These are phyloP conservation scores for Acacia pycnantha DNA, from an alignment of 331 rosid genomes.

Conservation along the genomic window DNA sequence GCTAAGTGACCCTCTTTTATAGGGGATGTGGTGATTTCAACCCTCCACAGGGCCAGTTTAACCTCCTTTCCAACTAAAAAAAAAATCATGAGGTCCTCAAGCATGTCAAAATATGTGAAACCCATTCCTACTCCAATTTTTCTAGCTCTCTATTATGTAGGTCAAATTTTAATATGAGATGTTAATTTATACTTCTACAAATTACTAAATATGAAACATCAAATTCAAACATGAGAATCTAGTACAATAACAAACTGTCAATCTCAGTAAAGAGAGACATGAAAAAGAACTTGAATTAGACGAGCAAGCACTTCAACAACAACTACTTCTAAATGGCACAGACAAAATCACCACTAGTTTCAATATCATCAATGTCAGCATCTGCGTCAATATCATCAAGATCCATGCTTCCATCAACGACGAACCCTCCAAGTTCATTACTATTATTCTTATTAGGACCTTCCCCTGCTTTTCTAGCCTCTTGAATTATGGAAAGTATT, in stretches of 20 bases:
- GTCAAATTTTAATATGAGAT: no score
- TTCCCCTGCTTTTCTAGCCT: constrained; percentile 60
- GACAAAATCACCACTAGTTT: constrained; percentile 90
- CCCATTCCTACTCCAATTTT: no score
- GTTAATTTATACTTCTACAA: no score
- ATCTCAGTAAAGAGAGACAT: neutral
- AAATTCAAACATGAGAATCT: neutral
- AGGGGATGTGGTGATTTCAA: no score
- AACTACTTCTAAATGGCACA: constrained; percentile 37
- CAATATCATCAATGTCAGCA: constrained; percentile 79
- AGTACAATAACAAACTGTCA: neutral
- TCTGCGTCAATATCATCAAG: constrained; percentile 81
- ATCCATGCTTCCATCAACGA: constrained; percentile 81
- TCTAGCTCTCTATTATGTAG: no score
- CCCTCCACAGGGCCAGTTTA: no score
- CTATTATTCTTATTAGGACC: constrained; percentile 32
- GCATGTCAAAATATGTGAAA: no score
- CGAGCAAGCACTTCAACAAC: neutral
- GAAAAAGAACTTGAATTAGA: neutral
- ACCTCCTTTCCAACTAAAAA: no score
- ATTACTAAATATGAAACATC: neutral
- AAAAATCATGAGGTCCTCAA: rapidly evolving
- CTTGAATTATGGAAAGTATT: constrained; percentile 69
- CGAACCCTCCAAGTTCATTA: constrained; percentile 42
- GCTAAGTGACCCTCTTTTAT: no score